Conservation (phyloP, 352 stramenopile genomes). For the Thalassiosira livingstoniorum region DNA sequence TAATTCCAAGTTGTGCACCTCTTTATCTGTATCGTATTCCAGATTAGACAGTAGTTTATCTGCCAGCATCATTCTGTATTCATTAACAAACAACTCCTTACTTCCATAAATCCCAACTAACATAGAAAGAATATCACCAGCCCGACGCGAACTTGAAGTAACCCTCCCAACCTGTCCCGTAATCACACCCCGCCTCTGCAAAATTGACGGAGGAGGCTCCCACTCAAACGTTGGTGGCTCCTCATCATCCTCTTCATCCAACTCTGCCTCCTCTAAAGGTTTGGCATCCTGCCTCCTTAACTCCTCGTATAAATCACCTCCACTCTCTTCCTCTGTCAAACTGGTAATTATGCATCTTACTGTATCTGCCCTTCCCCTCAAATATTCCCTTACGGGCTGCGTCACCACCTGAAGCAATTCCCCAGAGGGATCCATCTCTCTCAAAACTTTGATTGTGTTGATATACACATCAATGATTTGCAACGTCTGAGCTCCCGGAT, state of each 20-base stretch:
- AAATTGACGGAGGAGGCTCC: slow-evolving; percentile 87
- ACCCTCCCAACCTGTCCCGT: slow-evolving; percentile 56
- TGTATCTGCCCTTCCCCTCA: slow-evolving; percentile 93
- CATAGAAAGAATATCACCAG: slow-evolving; percentile 96
- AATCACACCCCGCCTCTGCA: slow-evolving; percentile 58
- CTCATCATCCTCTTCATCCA: slow-evolving; percentile 93
- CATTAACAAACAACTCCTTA: slow-evolving; percentile 98
- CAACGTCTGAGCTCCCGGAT: slow-evolving; percentile 94
- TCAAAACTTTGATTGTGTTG: slow-evolving; percentile 93
- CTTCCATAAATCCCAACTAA: slow-evolving; percentile 98
- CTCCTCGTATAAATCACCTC: slow-evolving; percentile 95
- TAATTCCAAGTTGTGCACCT: slow-evolving; percentile 95
- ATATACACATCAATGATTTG: slow-evolving; percentile 98
- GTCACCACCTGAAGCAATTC: slow-evolving; percentile 91
- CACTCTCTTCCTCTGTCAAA: slow-evolving; percentile 86
- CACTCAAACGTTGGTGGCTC: slow-evolving; percentile 87
- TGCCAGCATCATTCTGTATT: slow-evolving; percentile 97
- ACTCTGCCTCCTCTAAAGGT: slow-evolving; percentile 89
- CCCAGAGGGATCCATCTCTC: slow-evolving; percentile 92
- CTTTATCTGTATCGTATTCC: slow-evolving; percentile 93
- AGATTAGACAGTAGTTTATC: slow-evolving; percentile 95
- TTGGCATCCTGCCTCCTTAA: slow-evolving; percentile 91
- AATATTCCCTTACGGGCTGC: slow-evolving; percentile 89
- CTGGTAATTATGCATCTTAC: slow-evolving; percentile 95
- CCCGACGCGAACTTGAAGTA: slow-evolving; percentile 70